Evolutionary conservation across 306 rosid genomes (phyloP).

Genomic region (Rosa lucieae): DNA sequence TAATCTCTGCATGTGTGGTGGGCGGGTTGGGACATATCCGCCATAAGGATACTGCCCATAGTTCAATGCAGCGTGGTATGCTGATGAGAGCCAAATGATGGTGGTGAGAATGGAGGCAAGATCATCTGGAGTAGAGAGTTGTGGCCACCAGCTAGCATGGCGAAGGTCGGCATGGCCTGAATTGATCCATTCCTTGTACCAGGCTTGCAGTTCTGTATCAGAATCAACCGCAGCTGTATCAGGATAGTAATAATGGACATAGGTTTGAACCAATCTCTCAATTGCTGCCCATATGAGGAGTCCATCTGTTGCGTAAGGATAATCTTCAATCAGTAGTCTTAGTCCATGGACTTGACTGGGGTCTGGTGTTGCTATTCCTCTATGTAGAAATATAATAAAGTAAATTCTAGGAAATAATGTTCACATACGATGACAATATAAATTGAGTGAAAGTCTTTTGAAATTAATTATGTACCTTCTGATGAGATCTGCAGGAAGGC

Average conservation of each 20-base stretch:
- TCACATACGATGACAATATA: not conserved
- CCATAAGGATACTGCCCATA: constrained; percentile 93
- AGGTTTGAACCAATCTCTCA: constrained; percentile 64
- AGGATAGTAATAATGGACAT: constrained; percentile 74
- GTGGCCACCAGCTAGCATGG: constrained; percentile 80
- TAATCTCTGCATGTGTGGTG: constrained; percentile 36
- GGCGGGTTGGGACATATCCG: constrained; percentile 83
- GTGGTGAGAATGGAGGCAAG: constrained; percentile 63
- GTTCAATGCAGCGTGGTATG: constrained; percentile 86
- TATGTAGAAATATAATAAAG: constrained; percentile 7
- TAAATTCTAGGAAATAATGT: not conserved
- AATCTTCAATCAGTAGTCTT: constrained; percentile 65
- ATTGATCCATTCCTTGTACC: constrained; percentile 77
- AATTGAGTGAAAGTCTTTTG: not conserved
- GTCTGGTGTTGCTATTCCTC: constrained; percentile 84
- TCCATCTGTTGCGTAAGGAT: constrained; percentile 86
- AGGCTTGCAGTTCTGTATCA: constrained; percentile 75
- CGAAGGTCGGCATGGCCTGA: constrained; percentile 76
- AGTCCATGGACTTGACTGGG: constrained; percentile 71
- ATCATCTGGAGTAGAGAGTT: constrained; percentile 46
- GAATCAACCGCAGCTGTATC: constrained; percentile 40
- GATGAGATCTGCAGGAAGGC: constrained; percentile 83
- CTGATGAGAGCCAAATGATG: constrained; percentile 77
- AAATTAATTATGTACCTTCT: constrained; percentile 48
- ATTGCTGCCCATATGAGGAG: constrained; percentile 73